These are phyloP conservation scores for Toxicodendron radicans DNA, from an alignment of 345 rosid genomes.

Conservation along the genomic window DNA sequence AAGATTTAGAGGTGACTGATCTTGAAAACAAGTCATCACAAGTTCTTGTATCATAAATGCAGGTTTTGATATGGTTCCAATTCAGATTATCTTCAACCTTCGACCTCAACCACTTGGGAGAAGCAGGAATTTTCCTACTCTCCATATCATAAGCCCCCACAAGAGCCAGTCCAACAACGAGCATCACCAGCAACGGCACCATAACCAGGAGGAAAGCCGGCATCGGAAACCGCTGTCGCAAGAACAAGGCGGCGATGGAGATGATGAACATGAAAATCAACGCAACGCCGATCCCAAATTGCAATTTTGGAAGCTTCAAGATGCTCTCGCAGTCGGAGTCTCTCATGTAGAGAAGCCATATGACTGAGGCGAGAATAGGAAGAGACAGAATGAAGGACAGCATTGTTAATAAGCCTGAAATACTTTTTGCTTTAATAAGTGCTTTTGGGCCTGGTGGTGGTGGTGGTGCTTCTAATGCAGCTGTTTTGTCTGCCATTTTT, in stretches of 20 bases:
- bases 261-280: slow-evolving; percentile 51
- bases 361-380: slow-evolving; percentile 54
- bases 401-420: slow-evolving; percentile 40
- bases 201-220: slow-evolving; percentile 50
- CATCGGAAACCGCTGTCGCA: slow-evolving; percentile 48
- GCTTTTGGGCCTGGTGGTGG: neutral
- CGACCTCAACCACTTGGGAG: slow-evolving; percentile 55
- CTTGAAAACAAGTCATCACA: slow-evolving; percentile 47
- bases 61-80: slow-evolving; percentile 65
- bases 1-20: slow-evolving; percentile 29
- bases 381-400: slow-evolving; percentile 57
- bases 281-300: slow-evolving; percentile 42
- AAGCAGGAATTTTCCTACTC: slow-evolving; percentile 45
- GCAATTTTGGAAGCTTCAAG: slow-evolving; percentile 54
- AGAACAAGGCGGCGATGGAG: slow-evolving; percentile 39
- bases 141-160: slow-evolving; percentile 57
- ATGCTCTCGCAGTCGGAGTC: slow-evolving; percentile 71
- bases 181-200: slow-evolving; percentile 52
- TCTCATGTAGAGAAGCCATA: slow-evolving; percentile 70
- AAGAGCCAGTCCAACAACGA: slow-evolving; percentile 57
- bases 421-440: slow-evolving; percentile 19
- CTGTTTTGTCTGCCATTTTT: slow-evolving; percentile 18
- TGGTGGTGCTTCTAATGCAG: neutral
- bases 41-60: slow-evolving; percentile 45
- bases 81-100: slow-evolving; percentile 39